Base-by-base conservation (phyloP, 305 asterid genomes). In the Lippia alba region DNA sequence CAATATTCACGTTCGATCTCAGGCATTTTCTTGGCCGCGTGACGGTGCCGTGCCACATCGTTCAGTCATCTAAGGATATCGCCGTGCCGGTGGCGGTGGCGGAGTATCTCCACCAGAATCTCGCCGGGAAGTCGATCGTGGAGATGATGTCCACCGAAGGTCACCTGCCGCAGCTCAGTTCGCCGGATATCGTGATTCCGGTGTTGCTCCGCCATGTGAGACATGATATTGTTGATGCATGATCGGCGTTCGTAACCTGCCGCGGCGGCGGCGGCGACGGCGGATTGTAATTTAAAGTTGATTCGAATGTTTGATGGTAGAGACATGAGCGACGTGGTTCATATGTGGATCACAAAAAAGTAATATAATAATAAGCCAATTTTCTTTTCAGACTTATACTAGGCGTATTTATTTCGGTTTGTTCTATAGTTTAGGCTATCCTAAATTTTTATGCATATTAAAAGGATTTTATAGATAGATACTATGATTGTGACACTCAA, bases 131-230 rank as follows among this genome's bases (percentile, higher is more conserved):
- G 30, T 88, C 98, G 1, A 78, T 92, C 5, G 94, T 92, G 2
- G 96, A 92, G 79, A 96, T 92, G 48, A 86, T 90, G 94, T 77
- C 87, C 7, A 90, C 92, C 0, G 94, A 88, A 14, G 96, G 96
- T 0, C 96, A 92, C 41, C 74, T 92, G 53, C 96, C 96, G 18
- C 98, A 92, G 71, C 70, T 90, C 61, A 90, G 98, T 79, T 85
- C 92, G 6, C 94, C 92, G 6, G 96, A 81, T n/a, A 87, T 88
- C 18, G 83, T 85, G 49, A 59, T 83, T 8, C 98, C 96, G 8
- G 86, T 90, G 36, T 77, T 92, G 30, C 56, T 51, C 12, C 24
- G 30, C 6, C 56, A 51, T 16, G 17, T 51, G 17, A 11, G 64
- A 0, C 66, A 56, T 64, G 96, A 89, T 59, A 87, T 85, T 15